Base-by-base conservation (phyloP, 2,329 filamentous ascomycete genomes). In the Fusarium ramigenum region DNA sequence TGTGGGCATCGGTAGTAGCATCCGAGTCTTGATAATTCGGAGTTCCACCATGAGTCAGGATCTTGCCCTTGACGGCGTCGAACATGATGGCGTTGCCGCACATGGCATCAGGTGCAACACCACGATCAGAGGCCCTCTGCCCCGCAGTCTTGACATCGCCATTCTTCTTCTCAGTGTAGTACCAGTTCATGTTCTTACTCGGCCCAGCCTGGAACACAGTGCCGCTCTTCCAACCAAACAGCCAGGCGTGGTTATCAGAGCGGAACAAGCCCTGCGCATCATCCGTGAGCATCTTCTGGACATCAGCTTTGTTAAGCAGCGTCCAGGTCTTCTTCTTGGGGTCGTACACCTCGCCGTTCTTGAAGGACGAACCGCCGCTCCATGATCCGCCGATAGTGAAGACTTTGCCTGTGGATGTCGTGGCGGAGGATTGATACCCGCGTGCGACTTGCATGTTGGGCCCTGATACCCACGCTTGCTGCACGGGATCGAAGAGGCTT, bases 51-150 rank as follows among this genome's bases (percentile, higher is more conserved):
- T 84, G 78, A 0, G 86, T 85, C 11, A 90, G 80, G 28, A 90
- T 89, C 78, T 89, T 88, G 39, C 88, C 88, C 5, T 84, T 83
- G 63, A 88, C 84, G 32, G 87, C 87, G 71, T 90, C 88, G 69
- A 86, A 90, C 87, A 90, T 89, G 71, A 87, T 83, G 14, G 85
- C 85, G 58, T 84, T 85, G 7, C 87, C 89, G 66, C 83, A 85
- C 89, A 91, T 91, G 6, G 87, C 84, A 23, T 82, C 77, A 49
- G 85, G 84, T 8, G 81, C 81, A 40, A 79, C 81, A 19, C 87
- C 74, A 14, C 70, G 62, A 83, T 72, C 79, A 1, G 16, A 77
- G 59, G 2, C 70, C 70, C 18, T 82, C 77, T n/a, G 76, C 78
- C 71, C 70, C 7, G 66, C 66, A 3, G 44, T n/a, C 21, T 60